These are phyloP conservation scores for Candolleomyces efflorescens DNA, from an alignment of 768 basidiomycete genomes.

Conservation along the genomic window DNA sequence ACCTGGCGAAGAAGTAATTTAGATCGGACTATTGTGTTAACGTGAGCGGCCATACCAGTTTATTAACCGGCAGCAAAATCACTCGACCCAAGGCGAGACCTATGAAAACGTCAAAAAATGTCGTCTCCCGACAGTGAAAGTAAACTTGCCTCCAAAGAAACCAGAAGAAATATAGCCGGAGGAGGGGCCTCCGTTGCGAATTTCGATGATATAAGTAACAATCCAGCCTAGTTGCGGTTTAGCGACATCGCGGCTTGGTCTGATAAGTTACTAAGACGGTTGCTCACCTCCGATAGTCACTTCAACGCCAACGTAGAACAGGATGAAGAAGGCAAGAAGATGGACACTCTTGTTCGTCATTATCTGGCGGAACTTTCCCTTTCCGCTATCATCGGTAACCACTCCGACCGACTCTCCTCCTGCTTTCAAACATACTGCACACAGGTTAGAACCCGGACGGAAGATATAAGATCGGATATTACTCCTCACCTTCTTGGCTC, in stretches of 20 bases:
- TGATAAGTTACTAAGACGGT: too few species aligned
- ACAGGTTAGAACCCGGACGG: neutral
- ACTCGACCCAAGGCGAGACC: constrained; percentile 58
- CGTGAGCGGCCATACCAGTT: constrained; percentile 26
- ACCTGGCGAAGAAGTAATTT: too few species aligned
- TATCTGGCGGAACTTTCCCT: constrained; percentile 40
- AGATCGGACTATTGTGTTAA: too few species aligned
- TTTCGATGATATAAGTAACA: constrained; percentile 42
- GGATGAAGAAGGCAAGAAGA: constrained; percentile 55
- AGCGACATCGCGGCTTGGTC: neutral
- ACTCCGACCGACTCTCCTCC: constrained; percentile 44
- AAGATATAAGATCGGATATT: neutral
- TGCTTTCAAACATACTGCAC: constrained; percentile 46
- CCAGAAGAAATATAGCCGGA: constrained; percentile 15
- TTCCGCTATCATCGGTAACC: constrained; percentile 18
- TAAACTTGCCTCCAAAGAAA: constrained; percentile 16
- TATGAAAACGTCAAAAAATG: constrained; percentile 15
- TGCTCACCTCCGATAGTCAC: constrained; percentile 48
- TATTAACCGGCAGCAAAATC: constrained; percentile 51
- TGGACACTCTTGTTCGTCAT: constrained; percentile 51
- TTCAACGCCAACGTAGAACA: constrained; percentile 69
- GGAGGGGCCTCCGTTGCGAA: constrained; percentile 20
- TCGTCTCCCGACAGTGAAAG: neutral
- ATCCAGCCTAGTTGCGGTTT: constrained; percentile 45
- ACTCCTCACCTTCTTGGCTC: constrained; percentile 56